A percentile compares a stretch with the other conserved stretches of the same genome.
Evolutionary conservation across 2,329 filamentous ascomycete genomes (phyloP).

Genomic region (Fusarium hostae): DNA sequence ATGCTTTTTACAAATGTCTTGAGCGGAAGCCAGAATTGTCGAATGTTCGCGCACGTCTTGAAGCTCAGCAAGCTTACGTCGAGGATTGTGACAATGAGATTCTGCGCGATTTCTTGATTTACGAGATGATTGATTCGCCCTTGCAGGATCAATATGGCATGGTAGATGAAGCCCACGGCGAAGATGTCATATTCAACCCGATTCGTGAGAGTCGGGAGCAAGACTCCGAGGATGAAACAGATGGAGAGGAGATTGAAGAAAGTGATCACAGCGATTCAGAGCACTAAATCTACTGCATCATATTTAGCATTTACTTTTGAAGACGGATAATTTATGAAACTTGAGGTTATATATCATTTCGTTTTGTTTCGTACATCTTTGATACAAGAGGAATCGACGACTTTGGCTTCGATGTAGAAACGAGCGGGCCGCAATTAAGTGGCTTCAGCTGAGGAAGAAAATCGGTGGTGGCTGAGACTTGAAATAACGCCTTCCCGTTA

Average conservation of each 20-base stretch:
- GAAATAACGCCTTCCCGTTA: background rate
- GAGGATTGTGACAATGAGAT: too few relatives aligned
- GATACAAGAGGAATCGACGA: background rate
- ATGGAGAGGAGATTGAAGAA: background rate
- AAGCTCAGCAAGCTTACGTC: background rate
- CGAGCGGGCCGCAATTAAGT: background rate
- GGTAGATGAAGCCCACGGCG: background rate
- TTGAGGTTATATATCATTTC: background rate
- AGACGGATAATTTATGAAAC: too few relatives aligned
- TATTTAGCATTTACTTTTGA: background rate
- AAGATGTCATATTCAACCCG: background rate
- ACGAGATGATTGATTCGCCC: background rate
- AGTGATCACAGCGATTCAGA: background rate
- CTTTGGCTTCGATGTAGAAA: too few relatives aligned
- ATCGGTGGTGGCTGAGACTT: background rate
- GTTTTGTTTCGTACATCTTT: background rate
- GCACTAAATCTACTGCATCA: too few relatives aligned
- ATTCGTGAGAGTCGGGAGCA: background rate
- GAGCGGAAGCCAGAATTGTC: background rate
- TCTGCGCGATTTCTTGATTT: background rate
- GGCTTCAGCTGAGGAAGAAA: background rate
- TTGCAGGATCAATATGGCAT: background rate
- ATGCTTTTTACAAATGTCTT: background rate
- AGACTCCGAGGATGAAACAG: background rate
- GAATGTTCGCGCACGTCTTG: background rate